These are phyloP conservation scores for Metschnikowia gruessii DNA, from an alignment of 805 yeast species.

Conservation along the genomic window DNA sequence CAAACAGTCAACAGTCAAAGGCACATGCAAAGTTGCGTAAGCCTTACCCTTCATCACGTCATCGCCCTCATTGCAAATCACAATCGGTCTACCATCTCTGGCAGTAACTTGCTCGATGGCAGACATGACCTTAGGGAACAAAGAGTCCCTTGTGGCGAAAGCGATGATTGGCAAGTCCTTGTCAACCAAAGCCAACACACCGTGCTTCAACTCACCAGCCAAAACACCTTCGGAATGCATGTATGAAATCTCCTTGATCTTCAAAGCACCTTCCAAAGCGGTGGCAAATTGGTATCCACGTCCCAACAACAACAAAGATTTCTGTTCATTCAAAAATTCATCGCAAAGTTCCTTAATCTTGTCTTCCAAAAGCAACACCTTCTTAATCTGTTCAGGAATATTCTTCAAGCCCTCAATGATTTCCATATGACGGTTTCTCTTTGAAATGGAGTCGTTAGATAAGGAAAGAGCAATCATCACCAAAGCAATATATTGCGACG, in stretches of 20 bases:
- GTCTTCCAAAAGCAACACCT: conserved; percentile 69
- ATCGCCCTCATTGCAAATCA: conserved; percentile 83
- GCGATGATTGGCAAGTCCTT: conserved; percentile 91
- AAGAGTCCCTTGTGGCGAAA: conserved; percentile 92
- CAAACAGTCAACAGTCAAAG: conserved; percentile 93
- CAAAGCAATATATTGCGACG: conserved; percentile 95
- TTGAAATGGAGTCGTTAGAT: conserved; percentile 85
- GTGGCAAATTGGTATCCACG: conserved; percentile 98
- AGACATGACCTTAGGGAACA: conserved; percentile 93
- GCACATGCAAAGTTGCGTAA: conserved; percentile 80
- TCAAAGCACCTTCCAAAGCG: conserved; percentile 97
- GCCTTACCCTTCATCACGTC: conserved; percentile 56
- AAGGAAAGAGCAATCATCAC: conserved; percentile 96
- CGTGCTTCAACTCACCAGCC: conserved; percentile 98
- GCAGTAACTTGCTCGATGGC: conserved; percentile 97
- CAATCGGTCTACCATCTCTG: conserved; percentile 94
- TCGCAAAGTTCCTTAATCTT: conserved; percentile 74
- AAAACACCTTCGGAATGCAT: conserved; percentile 99
- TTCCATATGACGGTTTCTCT: conserved; percentile 69
- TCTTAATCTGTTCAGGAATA: conserved; percentile 82
- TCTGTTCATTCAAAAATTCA: conserved; percentile 69
- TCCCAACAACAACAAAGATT: conserved; percentile 86
- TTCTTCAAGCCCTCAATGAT: conserved; percentile 81
- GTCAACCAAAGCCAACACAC: conserved; percentile 95
- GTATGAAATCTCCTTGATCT: conserved; percentile 96